Percentiles rank a stretch among this genome's conserved stretches.
These are phyloP conservation scores for Rhexocercosporidium sp. DNA, from an alignment of 2,329 filamentous ascomycete species.

Conservation along the genomic window DNA sequence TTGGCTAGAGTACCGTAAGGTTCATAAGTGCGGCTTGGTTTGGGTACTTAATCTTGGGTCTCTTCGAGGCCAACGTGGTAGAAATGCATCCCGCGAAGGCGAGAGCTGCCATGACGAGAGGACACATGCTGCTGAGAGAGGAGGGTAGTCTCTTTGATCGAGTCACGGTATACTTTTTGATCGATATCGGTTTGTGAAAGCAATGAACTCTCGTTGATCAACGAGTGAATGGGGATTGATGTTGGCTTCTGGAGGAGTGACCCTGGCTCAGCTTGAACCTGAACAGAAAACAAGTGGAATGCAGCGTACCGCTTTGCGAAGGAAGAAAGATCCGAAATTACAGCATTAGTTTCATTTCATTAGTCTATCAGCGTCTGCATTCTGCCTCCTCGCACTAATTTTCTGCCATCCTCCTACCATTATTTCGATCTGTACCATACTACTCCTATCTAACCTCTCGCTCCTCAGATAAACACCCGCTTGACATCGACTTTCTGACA, in stretches of 20 bases:
- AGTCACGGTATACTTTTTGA: too few relatives aligned
- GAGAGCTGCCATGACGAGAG: slow-evolving; percentile 27
- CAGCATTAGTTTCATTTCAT: neutral
- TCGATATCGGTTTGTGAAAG: neutral
- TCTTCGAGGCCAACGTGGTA: neutral
- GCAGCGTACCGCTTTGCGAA: neutral
- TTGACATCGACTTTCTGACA: slow-evolving; percentile 50
- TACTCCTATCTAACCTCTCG: neutral
- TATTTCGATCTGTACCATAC: neutral
- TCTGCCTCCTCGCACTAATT: neutral
- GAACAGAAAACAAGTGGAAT: neutral
- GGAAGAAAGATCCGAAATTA: neutral
- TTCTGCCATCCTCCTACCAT: neutral
- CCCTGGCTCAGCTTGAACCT: neutral
- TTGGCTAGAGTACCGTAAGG: slow-evolving; percentile 44
- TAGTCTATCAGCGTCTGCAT: neutral
- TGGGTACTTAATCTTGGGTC: slow-evolving; percentile 21
- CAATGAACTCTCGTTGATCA: neutral
- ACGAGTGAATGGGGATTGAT: neutral
- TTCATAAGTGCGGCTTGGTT: slow-evolving; percentile 50
- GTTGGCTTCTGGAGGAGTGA: neutral
- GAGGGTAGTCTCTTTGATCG: too few relatives aligned
- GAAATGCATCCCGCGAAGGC: slow-evolving; percentile 27
- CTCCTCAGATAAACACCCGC: slow-evolving; percentile 34
- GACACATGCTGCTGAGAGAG: slow-evolving; percentile 28